Evolutionary conservation across 164 flowering plant species (phyloP).

Genomic region (Liriodendron chinense): DNA sequence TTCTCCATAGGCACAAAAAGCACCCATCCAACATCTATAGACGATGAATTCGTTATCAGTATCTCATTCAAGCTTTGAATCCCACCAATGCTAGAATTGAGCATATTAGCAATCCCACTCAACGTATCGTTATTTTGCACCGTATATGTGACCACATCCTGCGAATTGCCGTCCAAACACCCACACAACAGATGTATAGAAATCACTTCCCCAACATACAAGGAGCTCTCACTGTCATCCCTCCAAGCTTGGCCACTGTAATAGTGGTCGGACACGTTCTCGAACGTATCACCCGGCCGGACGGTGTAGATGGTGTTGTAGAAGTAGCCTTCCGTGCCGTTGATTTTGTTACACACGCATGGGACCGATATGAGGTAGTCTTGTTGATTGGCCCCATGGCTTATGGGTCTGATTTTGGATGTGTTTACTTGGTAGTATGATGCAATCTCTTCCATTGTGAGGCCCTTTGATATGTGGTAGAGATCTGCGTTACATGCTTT

Average conservation of each 20-base stretch:
- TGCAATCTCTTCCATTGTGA: slow-evolving; percentile 30
- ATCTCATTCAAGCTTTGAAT: slow-evolving; percentile 37
- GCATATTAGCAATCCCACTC: slow-evolving; percentile 28
- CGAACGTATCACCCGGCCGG: slow-evolving; percentile 26
- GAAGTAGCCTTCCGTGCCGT: slow-evolving; percentile 35
- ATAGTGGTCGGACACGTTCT: slow-evolving; percentile 22
- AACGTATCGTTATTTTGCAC: slow-evolving; percentile 53
- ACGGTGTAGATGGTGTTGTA: slow-evolving; percentile 35
- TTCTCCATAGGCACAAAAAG: slow-evolving; percentile 65
- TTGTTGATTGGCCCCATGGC: slow-evolving; percentile 12
- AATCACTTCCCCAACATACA: slow-evolving; percentile 9
- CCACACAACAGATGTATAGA: slow-evolving; percentile 48
- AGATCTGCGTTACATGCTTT: slow-evolving; percentile 44
- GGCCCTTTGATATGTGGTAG: slow-evolving; percentile 38
- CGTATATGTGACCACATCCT: slow-evolving; percentile 52
- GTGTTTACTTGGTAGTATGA: slow-evolving; percentile 33
- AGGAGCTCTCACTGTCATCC: slow-evolving; percentile 7
- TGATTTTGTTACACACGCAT: slow-evolving; percentile 41
- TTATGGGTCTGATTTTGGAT: slow-evolving; percentile 31
- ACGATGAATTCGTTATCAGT: slow-evolving; percentile 22
- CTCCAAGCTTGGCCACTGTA: slow-evolving; percentile 55
- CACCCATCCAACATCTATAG: slow-evolving; percentile 51
- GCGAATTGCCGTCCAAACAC: slow-evolving; percentile 32
- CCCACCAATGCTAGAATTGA: slow-evolving; percentile 31
- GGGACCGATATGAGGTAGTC: slow-evolving; percentile 53